Evolutionary conservation across 2,329 filamentous ascomycete genomes (phyloP).

Genomic region (Bipolaris sorokiniana): DNA sequence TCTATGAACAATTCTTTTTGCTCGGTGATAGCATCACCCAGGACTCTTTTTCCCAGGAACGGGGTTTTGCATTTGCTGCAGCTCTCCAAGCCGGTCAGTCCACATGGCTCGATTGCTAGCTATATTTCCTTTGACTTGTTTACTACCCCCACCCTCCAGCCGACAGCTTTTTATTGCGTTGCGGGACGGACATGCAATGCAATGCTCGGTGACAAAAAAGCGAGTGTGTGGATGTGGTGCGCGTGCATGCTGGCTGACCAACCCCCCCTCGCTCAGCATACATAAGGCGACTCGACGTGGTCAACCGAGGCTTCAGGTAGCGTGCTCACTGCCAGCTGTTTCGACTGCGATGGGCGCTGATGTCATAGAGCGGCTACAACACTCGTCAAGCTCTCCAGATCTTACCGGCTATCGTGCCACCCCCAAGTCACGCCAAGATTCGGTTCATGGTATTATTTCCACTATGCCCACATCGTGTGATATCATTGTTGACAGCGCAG

Average conservation of each 20-base stretch:
- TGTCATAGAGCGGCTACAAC: slow-evolving; percentile 71
- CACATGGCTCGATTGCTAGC: slow-evolving; percentile 1
- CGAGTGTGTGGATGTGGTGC: neutral
- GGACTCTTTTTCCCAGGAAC: slow-evolving; percentile 63
- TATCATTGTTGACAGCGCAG: slow-evolving; percentile 52
- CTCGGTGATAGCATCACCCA: slow-evolving; percentile 92
- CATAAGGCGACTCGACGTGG: slow-evolving; percentile 77
- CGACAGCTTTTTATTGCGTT: neutral
- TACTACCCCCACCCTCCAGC: neutral
- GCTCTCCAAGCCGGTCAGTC: slow-evolving; percentile 71
- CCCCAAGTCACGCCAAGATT: slow-evolving; percentile 66
- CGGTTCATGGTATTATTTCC: slow-evolving; percentile 65
- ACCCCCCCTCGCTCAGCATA: slow-evolving; percentile 62
- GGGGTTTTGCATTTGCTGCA: slow-evolving; percentile 77
- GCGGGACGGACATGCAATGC: slow-evolving; percentile 1
- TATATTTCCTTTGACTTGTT: neutral
- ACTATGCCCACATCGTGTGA: neutral
- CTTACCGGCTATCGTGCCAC: slow-evolving; percentile 73
- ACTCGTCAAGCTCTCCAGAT: slow-evolving; percentile 74
- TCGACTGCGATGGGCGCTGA: slow-evolving; percentile 13
- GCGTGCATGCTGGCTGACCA: slow-evolving; percentile 17
- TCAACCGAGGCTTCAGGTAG: slow-evolving; percentile 80
- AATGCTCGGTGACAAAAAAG: neutral
- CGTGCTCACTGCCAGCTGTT: neutral
- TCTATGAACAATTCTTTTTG: slow-evolving; percentile 65